Evolutionary conservation across 306 rosid genomes (phyloP).

Genomic region (Mucuna pruriens): DNA sequence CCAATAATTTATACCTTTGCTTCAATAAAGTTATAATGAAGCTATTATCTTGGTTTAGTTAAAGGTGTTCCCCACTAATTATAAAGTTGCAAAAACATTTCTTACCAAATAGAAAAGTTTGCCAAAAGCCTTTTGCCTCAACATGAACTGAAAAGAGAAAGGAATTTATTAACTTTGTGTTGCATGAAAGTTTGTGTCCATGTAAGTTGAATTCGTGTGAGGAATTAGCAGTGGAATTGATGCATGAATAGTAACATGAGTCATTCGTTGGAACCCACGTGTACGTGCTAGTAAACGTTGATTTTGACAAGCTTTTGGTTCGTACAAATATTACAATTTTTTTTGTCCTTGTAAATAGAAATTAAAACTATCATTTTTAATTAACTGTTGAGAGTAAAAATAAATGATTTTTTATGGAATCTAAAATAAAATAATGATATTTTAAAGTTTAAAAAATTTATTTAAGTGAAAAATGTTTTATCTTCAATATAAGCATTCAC

Average conservation of each 20-base stretch:
- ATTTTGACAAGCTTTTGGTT: not conserved
- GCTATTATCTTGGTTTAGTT: not conserved
- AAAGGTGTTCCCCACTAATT: slow-evolving; percentile 24
- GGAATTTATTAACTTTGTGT: not conserved
- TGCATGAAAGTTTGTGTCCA: not conserved
- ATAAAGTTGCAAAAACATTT: not conserved
- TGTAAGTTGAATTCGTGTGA: not conserved
- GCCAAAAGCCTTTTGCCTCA: not conserved
- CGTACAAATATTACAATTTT: not conserved
- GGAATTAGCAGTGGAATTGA: not conserved
- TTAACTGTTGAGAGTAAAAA: too few species aligned
- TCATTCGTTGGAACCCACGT: not conserved
- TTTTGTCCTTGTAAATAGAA: too few species aligned
- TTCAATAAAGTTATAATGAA: not conserved
- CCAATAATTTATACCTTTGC: not conserved
- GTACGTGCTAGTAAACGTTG: not conserved
- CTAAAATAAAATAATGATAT: too few species aligned
- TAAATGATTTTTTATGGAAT: too few species aligned
- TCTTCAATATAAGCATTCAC: too few species aligned
- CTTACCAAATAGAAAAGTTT: not conserved
- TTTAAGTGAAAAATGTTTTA: too few species aligned
- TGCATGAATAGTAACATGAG: not conserved
- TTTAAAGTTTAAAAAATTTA: too few species aligned
- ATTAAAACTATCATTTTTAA: too few species aligned
- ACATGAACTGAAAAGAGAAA: not conserved